Evolutionary conservation across 352 stramenopile genomes (phyloP), one percentile per base, ranked within the genome.

Genomic region (Pilasporangium apinafurcum): DNA sequence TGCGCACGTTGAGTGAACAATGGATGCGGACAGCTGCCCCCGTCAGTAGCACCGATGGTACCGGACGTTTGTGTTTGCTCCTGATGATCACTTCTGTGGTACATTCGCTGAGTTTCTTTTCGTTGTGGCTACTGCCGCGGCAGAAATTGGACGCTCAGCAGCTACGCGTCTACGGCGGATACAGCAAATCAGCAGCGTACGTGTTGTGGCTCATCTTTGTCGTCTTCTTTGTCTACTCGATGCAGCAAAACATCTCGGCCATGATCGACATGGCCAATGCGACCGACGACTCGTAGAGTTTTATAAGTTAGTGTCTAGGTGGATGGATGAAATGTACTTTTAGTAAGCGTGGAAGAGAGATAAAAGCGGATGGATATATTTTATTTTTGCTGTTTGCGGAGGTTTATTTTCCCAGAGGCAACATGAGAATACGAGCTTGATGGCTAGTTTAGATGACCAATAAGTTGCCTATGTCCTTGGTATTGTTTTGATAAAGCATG

Each of bases 111-210:
- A 45, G 60, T 10, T 68, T 81, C 43, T 62, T 72, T 21, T 51
- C 39, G n/a, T 36, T 72, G 24, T 46, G 46, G 20, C 30, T 72
- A 33, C 42, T 88, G 31, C 75, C 75, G 8, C 52, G 57, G 6
- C 71, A 84, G 51, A 84, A 81, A 45, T 44, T 84, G 17, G 71
- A 84, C 35, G 63, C 71, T 20, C 71, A 84, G 54, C 68, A 84
- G 52, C 44, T 79, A 59, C 71, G 71, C 44, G 68, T 76, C 9
- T 84, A 78, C 44, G 71, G 71, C 28, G 71, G 68, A 17, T 85
- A 83, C 52, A 83, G 62, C 22, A 67, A 62, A 28, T 53, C 69
- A 22, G 74, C 74, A 5, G 66, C 56, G 40, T 53, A 65, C 26
- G 58, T 61, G 18, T 68, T 86, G 30, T 68, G 67, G 55, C 8